Conservation (phyloP, 2,329 filamentous ascomycete genomes). For the Aotearoamyces nothofagi region DNA sequence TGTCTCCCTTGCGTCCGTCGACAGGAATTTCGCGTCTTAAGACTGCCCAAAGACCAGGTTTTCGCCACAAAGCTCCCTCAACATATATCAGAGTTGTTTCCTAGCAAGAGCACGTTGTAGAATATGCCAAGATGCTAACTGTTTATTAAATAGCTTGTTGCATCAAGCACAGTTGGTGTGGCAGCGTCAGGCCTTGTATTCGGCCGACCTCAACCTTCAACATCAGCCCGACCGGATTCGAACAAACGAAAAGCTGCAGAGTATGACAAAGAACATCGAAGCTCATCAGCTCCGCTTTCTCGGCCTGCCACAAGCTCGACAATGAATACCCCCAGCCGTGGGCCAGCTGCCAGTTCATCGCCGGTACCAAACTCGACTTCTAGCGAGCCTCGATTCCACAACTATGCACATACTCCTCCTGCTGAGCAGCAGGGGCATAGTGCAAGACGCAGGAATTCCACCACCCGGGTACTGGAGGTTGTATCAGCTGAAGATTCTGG, state of each 20-base stretch:
- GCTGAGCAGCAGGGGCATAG: too few species aligned
- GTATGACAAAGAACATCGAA: conserved; percentile 10
- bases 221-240: conserved; percentile 14
- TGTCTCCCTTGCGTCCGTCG: conserved; percentile 2
- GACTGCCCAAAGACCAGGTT: background rate
- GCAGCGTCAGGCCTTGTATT: conserved; percentile 19
- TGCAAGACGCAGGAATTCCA: conserved; percentile 9
- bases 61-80: background rate
- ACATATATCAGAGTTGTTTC: background rate
- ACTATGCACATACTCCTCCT: background rate
- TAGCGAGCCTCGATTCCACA: background rate
- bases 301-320: conserved; percentile 17
- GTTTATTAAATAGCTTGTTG: conserved; percentile 17
- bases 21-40: background rate
- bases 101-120: background rate
- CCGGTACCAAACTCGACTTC: background rate
- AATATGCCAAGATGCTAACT: conserved; percentile 1
- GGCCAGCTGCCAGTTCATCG: conserved; percentile 2
- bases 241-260: conserved; percentile 15
- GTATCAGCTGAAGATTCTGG: conserved; percentile 7
- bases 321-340: conserved; percentile 9
- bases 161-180: conserved; percentile 20
- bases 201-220: conserved; percentile 15
- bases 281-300: conserved; percentile 10
- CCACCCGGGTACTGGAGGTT: conserved; percentile 11